A percentile compares a stretch with the other conserved stretches of the same genome.
phyloP scores from a whole-genome alignment of 768 basidiomycete species.

The Mycena maculata region DNA sequence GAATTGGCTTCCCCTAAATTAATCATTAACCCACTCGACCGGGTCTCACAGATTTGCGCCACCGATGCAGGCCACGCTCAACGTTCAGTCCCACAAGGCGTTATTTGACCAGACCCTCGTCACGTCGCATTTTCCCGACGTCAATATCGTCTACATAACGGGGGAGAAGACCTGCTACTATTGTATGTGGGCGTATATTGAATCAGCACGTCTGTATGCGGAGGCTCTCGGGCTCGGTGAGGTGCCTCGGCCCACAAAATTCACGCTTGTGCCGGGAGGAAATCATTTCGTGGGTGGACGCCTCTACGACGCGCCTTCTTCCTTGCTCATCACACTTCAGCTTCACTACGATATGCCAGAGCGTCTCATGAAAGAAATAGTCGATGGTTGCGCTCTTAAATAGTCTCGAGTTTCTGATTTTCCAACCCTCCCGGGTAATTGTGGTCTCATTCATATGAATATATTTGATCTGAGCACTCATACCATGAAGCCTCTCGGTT shows the following conservation, averaged over 20 bases:
- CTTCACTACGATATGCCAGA: conserved; percentile 2
- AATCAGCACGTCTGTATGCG: neutral
- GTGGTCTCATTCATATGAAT: no score
- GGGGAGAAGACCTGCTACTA: neutral
- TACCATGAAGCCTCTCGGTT: no score
- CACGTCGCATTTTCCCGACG: conserved; percentile 1
- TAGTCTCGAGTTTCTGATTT: neutral
- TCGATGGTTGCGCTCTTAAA: conserved; percentile 33
- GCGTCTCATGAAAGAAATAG: neutral
- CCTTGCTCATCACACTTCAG: neutral
- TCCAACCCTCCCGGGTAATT: neutral
- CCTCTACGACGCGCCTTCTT: no score
- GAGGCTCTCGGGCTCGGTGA: neutral
- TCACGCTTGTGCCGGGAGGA: neutral
- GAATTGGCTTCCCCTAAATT: no score
- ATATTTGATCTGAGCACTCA: no score
- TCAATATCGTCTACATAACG: conserved; percentile 2
- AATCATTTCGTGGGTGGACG: conserved; percentile 12
- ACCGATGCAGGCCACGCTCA: neutral
- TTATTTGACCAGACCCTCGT: neutral
- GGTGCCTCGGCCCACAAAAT: neutral
- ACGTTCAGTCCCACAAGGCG: neutral
- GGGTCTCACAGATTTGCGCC: neutral
- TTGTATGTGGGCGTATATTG: conserved; percentile 16
- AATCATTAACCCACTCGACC: neutral